A percentile compares a stretch with the other conserved stretches of the same genome.
phyloP scores from a whole-genome alignment of 306 rosid genomes.

The Prunus kanzakura region DNA sequence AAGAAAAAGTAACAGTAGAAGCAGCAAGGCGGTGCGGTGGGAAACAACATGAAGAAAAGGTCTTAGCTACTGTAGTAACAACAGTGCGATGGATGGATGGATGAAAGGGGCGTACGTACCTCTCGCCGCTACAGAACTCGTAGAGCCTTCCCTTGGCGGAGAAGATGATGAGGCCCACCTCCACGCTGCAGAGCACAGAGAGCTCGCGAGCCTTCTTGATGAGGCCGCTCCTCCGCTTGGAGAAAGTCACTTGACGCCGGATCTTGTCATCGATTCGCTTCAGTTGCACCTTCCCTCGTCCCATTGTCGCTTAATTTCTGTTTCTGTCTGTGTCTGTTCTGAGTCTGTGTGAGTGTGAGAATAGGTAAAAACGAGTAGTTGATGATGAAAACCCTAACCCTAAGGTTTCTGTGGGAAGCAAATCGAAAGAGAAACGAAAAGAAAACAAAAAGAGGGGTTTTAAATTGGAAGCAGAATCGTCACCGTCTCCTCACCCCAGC shows the following conservation, averaged over 20 bases:
- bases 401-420: neutral
- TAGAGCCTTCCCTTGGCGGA: conserved; percentile 31
- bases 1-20: neutral
- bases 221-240: conserved; percentile 25
- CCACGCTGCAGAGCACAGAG: conserved; percentile 27
- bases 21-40: too few relatives aligned
- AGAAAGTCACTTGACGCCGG: conserved; percentile 31
- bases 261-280: conserved; percentile 35
- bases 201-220: conserved; percentile 33
- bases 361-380: too few relatives aligned
- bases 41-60: too few relatives aligned
- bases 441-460: neutral
- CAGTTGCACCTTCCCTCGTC: conserved; percentile 33
- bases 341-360: too few relatives aligned
- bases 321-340: neutral
- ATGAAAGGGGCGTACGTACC: conserved; percentile 18
- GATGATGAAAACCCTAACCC: neutral
- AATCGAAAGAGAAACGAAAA: neutral
- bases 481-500: neutral
- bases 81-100: neutral
- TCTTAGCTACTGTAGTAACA: too few relatives aligned
- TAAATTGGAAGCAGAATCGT: neutral
- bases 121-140: conserved; percentile 22
- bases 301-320: neutral
- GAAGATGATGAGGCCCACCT: conserved; percentile 27